These are phyloP conservation scores for Eutrema heterophyllum DNA, from an alignment of 345 rosid species.

Conservation along the genomic window DNA sequence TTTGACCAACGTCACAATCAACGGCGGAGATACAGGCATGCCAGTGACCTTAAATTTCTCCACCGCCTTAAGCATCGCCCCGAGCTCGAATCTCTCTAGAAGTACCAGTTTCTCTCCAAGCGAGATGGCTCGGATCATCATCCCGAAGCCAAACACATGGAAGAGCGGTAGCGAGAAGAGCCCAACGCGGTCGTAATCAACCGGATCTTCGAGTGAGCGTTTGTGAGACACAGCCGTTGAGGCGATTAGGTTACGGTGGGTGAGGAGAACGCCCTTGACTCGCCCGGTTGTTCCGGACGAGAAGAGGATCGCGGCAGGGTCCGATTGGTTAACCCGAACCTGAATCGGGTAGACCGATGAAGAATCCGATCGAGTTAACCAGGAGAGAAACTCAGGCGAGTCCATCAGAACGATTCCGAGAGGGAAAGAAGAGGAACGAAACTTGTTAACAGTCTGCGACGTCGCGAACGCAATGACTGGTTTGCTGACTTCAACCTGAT, in stretches of 20 bases:
- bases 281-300: slow-evolving; percentile 86
- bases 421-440: slow-evolving; percentile 33
- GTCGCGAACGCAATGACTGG: slow-evolving; percentile 76
- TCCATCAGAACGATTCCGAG: slow-evolving; percentile 50
- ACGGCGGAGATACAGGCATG: slow-evolving; percentile 85
- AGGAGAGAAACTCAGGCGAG: slow-evolving; percentile 69
- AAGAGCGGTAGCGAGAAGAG: slow-evolving; percentile 50
- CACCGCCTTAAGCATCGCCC: slow-evolving; percentile 42
- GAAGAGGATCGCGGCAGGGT: slow-evolving; percentile 61
- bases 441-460: slow-evolving; percentile 38
- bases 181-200: slow-evolving; percentile 37
- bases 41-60: slow-evolving; percentile 55
- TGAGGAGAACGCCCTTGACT: slow-evolving; percentile 61
- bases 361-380: slow-evolving; percentile 22
- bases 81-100: slow-evolving; percentile 50
- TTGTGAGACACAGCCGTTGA: slow-evolving; percentile 47
- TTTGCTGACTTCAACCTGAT: slow-evolving; percentile 46
- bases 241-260: slow-evolving; percentile 70
- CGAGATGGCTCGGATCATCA: slow-evolving; percentile 41
- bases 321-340: slow-evolving; percentile 46
- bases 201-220: slow-evolving; percentile 2
- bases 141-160: slow-evolving; percentile 47
- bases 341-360: background rate
- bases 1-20: slow-evolving; percentile 59
- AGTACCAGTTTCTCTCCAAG: slow-evolving; percentile 42